Percentiles rank a stretch among this genome's conserved stretches.
Evolutionary conservation across 1,284 basidiomycete genomes (phyloP).

Genomic region (Violaceomyces palustris): DNA sequence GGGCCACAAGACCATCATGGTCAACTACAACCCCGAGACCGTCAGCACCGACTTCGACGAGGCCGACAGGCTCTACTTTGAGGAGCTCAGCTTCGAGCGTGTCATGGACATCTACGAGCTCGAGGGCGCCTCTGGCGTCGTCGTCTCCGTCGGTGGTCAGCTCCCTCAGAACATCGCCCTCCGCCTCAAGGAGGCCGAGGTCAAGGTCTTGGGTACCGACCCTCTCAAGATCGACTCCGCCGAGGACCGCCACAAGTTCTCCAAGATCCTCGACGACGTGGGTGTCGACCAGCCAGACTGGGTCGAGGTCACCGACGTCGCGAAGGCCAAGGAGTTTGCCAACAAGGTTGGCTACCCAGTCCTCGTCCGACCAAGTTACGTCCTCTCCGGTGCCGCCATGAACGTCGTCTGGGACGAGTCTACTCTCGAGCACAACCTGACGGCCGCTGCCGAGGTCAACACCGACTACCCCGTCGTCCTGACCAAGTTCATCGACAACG

Average conservation of each 20-base stretch:
- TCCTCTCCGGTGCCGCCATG: slow-evolving; percentile 98
- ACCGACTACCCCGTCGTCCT: slow-evolving; percentile 96
- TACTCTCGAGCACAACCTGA: slow-evolving; percentile 82
- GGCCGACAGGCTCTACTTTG: slow-evolving; percentile 96
- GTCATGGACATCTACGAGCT: slow-evolving; percentile 99
- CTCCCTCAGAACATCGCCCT: slow-evolving; percentile 89
- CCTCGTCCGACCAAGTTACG: slow-evolving; percentile 64
- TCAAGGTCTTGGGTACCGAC: slow-evolving; percentile 93
- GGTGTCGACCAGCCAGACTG: slow-evolving; percentile 97
- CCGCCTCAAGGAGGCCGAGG: slow-evolving; percentile 79
- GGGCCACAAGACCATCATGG: slow-evolving; percentile 94
- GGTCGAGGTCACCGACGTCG: slow-evolving; percentile 82
- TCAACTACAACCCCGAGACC: slow-evolving; percentile 99
- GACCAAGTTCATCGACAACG: slow-evolving; percentile 96
- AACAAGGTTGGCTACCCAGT: slow-evolving; percentile 63
- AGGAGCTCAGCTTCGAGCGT: slow-evolving; percentile 93
- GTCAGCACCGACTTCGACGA: slow-evolving; percentile 99
- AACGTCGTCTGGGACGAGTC: slow-evolving; percentile 94
- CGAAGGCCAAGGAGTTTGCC: slow-evolving; percentile 87
- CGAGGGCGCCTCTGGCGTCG: slow-evolving; percentile 83
- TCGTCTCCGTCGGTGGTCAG: slow-evolving; percentile 92
- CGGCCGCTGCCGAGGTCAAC: slow-evolving; percentile 89
- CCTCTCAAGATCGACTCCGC: slow-evolving; percentile 92
- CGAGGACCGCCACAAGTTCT: slow-evolving; percentile 99
- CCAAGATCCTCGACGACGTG: slow-evolving; percentile 85